Percentiles rank a stretch among this genome's conserved stretches.
These are phyloP conservation scores for Elsinoe perseae DNA, from an alignment of 2,329 filamentous ascomycete species.

Conservation along the genomic window DNA sequence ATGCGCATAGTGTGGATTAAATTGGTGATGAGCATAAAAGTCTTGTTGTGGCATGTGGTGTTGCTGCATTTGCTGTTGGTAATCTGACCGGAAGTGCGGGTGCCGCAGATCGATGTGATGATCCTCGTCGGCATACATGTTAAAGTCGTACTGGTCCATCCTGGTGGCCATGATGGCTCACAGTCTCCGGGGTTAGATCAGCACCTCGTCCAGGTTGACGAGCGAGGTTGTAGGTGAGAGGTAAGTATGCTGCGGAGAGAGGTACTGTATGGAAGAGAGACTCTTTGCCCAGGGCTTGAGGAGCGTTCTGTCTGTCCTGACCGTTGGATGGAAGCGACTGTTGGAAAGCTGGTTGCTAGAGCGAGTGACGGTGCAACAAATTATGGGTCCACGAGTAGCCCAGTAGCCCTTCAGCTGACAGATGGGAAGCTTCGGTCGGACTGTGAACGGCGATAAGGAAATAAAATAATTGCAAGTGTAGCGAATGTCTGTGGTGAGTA, in stretches of 20 bases:
- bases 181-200: background rate
- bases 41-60: conserved; percentile 12
- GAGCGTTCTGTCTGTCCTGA: conserved; percentile 13
- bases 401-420: background rate
- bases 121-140: conserved; percentile 17
- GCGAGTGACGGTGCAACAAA: conserved; percentile 16
- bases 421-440: background rate
- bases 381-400: conserved; percentile 9
- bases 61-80: conserved; percentile 9
- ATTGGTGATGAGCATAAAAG: conserved; percentile 10
- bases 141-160: conserved; percentile 21
- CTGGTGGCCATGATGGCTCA: background rate
- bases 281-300: background rate
- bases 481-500: conserved; percentile 12
- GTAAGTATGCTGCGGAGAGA: background rate
- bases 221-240: background rate
- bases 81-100: conserved; percentile 18
- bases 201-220: background rate
- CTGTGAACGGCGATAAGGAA: conserved; percentile 9
- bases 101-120: conserved; percentile 19
- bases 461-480: background rate
- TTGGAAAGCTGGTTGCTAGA: conserved; percentile 17
- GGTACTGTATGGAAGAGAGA: background rate
- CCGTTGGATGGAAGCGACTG: conserved; percentile 16
- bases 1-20: conserved; percentile 16